Evolutionary conservation across 495 filamentous ascomycete genomes (phyloP), one percentile per base, ranked within the genome.

Genomic region (Aspergillus indologenus): DNA sequence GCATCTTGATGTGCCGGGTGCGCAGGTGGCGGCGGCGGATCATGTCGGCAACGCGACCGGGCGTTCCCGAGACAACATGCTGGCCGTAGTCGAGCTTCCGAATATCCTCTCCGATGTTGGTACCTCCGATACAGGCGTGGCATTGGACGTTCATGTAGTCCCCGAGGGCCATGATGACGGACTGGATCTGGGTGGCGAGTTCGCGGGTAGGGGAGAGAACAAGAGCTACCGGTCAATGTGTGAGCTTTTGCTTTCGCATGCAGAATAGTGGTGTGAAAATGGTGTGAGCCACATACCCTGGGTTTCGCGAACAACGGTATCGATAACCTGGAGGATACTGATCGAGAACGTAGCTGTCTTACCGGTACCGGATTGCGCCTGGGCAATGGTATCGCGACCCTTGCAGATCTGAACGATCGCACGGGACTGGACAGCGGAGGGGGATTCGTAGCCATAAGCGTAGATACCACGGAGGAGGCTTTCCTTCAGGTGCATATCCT

Each of bases 131-230:
- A 73, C 95, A 98, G 64, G 94, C 92, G 66, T 99, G 94, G 76
- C 95, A 98, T 74, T 99, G 90, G 2, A 98, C 89, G 69, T 98
- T 99, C 95, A 98, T 98, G 81, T 95, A 99, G 71, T 99, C 94
- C 52, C 94, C 94, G 26, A 99, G 86, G 17, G 92, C 94, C 82
- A 98, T 90, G 63, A 99, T 86, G 54, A 99, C 94, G 48, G 91
- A 95, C 71, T 98, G 94, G 65, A 99, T 99, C 74, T 99, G 94
- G 54, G 91, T 94, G 40, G 94, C 94, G 56, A 99, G 84, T 86
- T 99, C 94, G 62, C 94, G 91, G 52, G 94, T 99, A 11, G 94
- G 94, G 19, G 94, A 93, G n/a, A 99, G 87, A 22, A 99, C 91
- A 40, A 99, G 85, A 14, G 93, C 94, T 82, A 29, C 26, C n/a